Conservation (phyloP, 306 rosid genomes). For the Pterocarpus santalinus region DNA sequence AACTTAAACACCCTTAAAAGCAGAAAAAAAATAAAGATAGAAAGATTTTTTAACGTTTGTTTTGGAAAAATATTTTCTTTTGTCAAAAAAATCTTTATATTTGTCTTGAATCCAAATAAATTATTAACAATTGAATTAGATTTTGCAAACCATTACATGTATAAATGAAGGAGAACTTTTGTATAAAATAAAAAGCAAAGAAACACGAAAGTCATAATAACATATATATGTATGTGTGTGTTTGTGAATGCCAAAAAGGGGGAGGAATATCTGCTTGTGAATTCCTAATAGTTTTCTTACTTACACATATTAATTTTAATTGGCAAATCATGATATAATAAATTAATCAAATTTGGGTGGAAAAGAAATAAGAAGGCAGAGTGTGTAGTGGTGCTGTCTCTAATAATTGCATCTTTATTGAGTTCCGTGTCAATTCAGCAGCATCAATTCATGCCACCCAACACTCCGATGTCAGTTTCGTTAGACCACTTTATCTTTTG, state of each 20-base stretch:
- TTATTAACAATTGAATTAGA: not conserved
- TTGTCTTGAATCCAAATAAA: not conserved
- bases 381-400: conserved; percentile 39
- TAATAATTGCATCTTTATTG: conserved; percentile 77
- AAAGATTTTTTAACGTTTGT: not conserved
- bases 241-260: not conserved
- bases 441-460: conserved; percentile 38
- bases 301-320: not conserved
- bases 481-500: conserved; percentile 45
- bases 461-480: not conserved
- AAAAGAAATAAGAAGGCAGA: conserved; percentile 7
- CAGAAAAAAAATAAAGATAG: not conserved
- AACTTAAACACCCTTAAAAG: not conserved
- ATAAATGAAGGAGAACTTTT: not conserved
- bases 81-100: not conserved
- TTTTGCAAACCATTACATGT: not conserved
- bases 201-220: not conserved
- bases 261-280: not conserved
- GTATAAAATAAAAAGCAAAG: not conserved
- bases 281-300: not conserved
- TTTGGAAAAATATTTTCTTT: not conserved
- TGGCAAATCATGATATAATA: not conserved
- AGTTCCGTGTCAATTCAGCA: conserved; percentile 64
- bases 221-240: not conserved
- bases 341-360: not conserved